Evolutionary conservation across 2,329 filamentous ascomycete species (phyloP).

Genomic region (Trichocomaceae sp.): DNA sequence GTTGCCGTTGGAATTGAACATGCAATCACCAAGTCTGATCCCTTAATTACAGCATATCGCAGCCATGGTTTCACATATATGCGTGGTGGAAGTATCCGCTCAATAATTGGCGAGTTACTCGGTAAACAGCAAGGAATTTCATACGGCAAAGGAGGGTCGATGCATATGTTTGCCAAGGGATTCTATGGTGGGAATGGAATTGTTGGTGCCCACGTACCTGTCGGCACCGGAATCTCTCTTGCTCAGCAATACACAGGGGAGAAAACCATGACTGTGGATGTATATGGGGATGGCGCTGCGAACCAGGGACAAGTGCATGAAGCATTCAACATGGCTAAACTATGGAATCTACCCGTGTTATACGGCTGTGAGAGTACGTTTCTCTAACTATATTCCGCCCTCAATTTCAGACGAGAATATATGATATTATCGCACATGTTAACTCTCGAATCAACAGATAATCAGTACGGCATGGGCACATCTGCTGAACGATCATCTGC

Average conservation of each 20-base stretch:
- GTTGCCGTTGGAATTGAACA: slow-evolving; percentile 91
- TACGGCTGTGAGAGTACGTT: slow-evolving; percentile 84
- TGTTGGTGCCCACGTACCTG: slow-evolving; percentile 89
- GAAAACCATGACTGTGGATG: slow-evolving; percentile 72
- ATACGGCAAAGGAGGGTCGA: slow-evolving; percentile 92
- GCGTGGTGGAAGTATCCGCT: slow-evolving; percentile 76
- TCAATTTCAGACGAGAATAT: slow-evolving; percentile 18
- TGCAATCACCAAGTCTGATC: slow-evolving; percentile 77
- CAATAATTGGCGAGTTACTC: slow-evolving; percentile 86
- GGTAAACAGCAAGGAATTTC: slow-evolving; percentile 87
- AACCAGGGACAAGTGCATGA: slow-evolving; percentile 98
- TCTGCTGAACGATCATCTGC: slow-evolving; percentile 82
- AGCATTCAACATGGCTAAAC: slow-evolving; percentile 98
- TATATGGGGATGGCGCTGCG: slow-evolving; percentile 91
- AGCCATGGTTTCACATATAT: slow-evolving; percentile 95
- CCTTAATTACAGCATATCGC: slow-evolving; percentile 89
- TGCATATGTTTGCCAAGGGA: slow-evolving; percentile 96
- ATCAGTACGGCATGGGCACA: slow-evolving; percentile 98
- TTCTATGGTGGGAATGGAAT: slow-evolving; percentile 98
- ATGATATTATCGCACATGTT: not conserved
- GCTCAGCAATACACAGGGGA: slow-evolving; percentile 81
- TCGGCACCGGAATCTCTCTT: slow-evolving; percentile 86
- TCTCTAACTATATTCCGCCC: not conserved
- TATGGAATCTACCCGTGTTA: slow-evolving; percentile 86
- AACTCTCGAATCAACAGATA: slow-evolving; percentile 53